These are phyloP conservation scores for Staphylotrichum longicolle DNA, from an alignment of 495 filamentous ascomycete species.

Conservation along the genomic window DNA sequence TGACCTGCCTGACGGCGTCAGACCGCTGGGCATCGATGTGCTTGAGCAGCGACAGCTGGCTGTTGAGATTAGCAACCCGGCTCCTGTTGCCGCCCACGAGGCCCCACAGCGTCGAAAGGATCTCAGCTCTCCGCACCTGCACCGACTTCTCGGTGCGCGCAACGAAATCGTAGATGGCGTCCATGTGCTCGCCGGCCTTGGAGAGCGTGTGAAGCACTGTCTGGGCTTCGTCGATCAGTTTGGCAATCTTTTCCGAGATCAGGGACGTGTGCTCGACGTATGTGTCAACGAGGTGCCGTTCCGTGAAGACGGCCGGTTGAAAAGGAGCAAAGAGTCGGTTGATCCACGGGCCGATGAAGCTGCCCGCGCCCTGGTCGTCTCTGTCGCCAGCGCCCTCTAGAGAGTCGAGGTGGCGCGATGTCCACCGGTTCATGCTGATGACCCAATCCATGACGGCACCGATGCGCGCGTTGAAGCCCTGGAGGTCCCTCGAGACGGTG, in stretches of 20 bases:
- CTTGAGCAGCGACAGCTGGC: constrained; percentile 55
- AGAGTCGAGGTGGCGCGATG: constrained; percentile 62
- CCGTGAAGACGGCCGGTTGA: constrained; percentile 51
- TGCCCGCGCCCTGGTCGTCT: constrained; percentile 24
- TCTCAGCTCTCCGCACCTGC: constrained; percentile 53
- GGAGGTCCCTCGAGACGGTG: constrained; percentile 55
- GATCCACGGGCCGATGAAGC: constrained; percentile 41
- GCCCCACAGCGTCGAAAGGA: constrained; percentile 66
- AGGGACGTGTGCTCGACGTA: constrained; percentile 63
- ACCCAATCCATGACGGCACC: constrained; percentile 67
- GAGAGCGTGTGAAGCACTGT: constrained; percentile 55
- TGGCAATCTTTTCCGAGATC: constrained; percentile 62
- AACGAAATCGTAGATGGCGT: constrained; percentile 61
- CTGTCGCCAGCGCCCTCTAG: constrained; percentile 49
- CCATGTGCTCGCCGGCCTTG: constrained; percentile 61
- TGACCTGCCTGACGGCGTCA: constrained; percentile 58
- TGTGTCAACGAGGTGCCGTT: constrained; percentile 53
- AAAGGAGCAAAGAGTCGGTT: constrained; percentile 54
- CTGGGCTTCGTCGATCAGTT: constrained; percentile 64
- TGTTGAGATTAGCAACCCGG: constrained; percentile 53
- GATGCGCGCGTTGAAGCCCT: constrained; percentile 66
- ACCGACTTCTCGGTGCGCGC: constrained; percentile 52
- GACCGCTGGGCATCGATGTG: constrained; percentile 59
- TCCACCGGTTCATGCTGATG: constrained; percentile 59
- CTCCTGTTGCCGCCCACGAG: constrained; percentile 62